Evolutionary conservation across 768 basidiomycete genomes (phyloP).

Genomic region (Trametes elegans): DNA sequence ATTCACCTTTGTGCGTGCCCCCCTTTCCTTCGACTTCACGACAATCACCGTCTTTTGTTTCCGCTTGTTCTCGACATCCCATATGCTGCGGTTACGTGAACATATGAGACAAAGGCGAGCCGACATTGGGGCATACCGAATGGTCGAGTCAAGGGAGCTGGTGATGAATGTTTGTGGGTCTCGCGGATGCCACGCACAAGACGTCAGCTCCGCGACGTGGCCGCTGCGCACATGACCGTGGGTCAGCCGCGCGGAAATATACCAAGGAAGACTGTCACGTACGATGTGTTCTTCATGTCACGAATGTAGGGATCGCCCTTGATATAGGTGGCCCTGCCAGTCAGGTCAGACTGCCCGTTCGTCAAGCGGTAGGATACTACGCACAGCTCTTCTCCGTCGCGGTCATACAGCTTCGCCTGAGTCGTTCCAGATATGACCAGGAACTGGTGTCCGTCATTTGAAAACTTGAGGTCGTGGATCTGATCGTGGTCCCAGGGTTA

Average conservation of each 20-base stretch:
- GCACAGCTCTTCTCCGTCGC: conserved; percentile 92
- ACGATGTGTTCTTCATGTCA: conserved; percentile 99
- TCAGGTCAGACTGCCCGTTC: conserved; percentile 48
- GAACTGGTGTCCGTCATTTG: conserved; percentile 81
- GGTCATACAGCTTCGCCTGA: conserved; percentile 85
- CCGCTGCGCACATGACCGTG: conserved; percentile 51
- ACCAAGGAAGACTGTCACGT: conserved; percentile 32
- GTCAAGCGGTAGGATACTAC: conserved; percentile 35
- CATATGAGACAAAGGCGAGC: background rate
- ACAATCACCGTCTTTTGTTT: conserved; percentile 97
- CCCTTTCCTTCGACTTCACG: conserved; percentile 93
- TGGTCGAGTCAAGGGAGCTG: conserved; percentile 92
- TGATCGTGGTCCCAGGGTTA: conserved; percentile 31
- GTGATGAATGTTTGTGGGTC: conserved; percentile 86
- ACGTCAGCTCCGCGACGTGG: conserved; percentile 88
- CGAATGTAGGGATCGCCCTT: conserved; percentile 99
- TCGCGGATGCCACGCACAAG: conserved; percentile 93
- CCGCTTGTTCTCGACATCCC: conserved; percentile 89
- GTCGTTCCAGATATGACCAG: conserved; percentile 86
- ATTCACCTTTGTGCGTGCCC: conserved; percentile 89
- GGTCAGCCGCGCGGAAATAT: background rate
- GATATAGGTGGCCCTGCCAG: conserved; percentile 67
- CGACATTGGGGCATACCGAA: conserved; percentile 54
- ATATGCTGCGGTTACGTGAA: conserved; percentile 59
- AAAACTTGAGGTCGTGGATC: conserved; percentile 91